A percentile compares a stretch with the other conserved stretches of the same genome.
phyloP scores from a whole-genome alignment of 2,329 filamentous ascomycete species.

The Fusarium chuoi region DNA sequence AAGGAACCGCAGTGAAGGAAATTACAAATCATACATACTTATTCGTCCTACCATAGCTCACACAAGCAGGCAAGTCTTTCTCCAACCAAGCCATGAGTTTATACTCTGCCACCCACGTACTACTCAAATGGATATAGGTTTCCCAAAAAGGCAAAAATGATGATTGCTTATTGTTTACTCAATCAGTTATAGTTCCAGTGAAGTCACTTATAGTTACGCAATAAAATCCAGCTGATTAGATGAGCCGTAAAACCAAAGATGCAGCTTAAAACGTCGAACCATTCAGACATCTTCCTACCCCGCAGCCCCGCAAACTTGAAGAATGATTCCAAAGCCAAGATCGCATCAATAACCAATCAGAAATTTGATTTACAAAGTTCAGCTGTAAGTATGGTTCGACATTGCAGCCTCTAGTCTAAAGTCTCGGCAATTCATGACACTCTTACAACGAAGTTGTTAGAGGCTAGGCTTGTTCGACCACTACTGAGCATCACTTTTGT shows the following conservation, averaged over 20 bases:
- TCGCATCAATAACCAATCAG: constrained; percentile 6
- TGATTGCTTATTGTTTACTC: neutral
- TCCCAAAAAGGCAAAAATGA: neutral
- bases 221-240: neutral
- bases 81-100: no score
- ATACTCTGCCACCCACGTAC: no score
- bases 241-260: neutral
- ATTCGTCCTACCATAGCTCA: neutral
- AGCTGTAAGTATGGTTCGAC: constrained; percentile 7
- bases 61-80: no score
- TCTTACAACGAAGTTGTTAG: neutral
- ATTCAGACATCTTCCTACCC: constrained; percentile 11
- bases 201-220: neutral
- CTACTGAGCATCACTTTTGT: neutral
- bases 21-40: neutral
- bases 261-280: neutral
- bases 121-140: neutral
- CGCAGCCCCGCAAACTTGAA: constrained; percentile 30
- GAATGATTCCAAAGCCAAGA: constrained; percentile 39
- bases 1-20: neutral
- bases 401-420: neutral
- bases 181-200: neutral
- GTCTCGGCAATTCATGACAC: neutral
- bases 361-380: constrained; percentile 3
- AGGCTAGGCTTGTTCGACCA: no score